A percentile compares a stretch with the other conserved stretches of the same genome.
These are phyloP conservation scores for Xylaria nigripes DNA, from an alignment of 495 filamentous ascomycete genomes.

Conservation along the genomic window DNA sequence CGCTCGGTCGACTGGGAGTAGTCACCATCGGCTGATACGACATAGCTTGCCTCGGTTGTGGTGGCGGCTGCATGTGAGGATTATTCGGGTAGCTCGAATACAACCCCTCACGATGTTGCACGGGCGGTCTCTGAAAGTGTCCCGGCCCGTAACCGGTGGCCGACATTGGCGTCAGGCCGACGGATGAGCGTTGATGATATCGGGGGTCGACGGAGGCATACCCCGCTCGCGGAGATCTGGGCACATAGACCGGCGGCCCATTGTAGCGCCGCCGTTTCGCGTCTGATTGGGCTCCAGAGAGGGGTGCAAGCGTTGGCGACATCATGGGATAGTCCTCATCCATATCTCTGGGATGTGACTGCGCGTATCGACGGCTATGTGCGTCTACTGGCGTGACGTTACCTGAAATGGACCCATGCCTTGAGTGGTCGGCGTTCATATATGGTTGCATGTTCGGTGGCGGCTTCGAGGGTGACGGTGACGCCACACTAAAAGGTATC, in stretches of 20 bases:
- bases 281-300: slow-evolving; percentile 34
- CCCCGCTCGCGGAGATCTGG: slow-evolving; percentile 20
- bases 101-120: slow-evolving; percentile 14
- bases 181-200: slow-evolving; percentile 15
- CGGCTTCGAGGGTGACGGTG: slow-evolving; percentile 7
- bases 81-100: slow-evolving; percentile 13
- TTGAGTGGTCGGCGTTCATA: slow-evolving; percentile 22
- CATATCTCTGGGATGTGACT: slow-evolving; percentile 20
- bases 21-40: slow-evolving; percentile 13
- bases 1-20: slow-evolving; percentile 9
- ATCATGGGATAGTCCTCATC: slow-evolving; percentile 37
- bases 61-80: slow-evolving; percentile 23
- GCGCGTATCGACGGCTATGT: slow-evolving; percentile 22
- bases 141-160: slow-evolving; percentile 17
- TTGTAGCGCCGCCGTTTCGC: slow-evolving; percentile 51
- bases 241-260: slow-evolving; percentile 18
- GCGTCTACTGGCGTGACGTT: slow-evolving; percentile 11
- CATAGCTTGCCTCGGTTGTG: slow-evolving; percentile 17
- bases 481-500: slow-evolving; percentile 39
- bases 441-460: slow-evolving; percentile 18
- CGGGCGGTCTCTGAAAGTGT: slow-evolving; percentile 14
- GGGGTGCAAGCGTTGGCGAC: slow-evolving; percentile 20
- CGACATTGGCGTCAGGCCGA: slow-evolving; percentile 16
- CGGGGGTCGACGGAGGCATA: slow-evolving; percentile 19
- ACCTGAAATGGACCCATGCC: slow-evolving; percentile 20